A percentile compares a stretch with the other conserved stretches of the same genome.
Evolutionary conservation across 495 filamentous ascomycete species (phyloP).

Genomic region (Penicillium pancosmium): DNA sequence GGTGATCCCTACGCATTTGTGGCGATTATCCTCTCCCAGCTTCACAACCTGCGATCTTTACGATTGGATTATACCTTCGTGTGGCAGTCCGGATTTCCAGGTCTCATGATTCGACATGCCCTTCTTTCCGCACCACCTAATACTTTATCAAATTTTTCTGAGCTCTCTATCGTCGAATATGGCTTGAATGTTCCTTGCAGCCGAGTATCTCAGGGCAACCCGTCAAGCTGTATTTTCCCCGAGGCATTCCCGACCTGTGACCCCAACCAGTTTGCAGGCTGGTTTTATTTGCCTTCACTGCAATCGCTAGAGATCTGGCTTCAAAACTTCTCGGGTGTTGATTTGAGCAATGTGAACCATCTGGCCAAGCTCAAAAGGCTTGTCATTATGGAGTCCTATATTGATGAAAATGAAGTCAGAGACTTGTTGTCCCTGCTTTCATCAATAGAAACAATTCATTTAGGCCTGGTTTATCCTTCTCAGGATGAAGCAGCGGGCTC

Average conservation of each 20-base stretch:
- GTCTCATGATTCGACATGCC: constrained; percentile 14
- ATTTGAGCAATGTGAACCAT: background rate
- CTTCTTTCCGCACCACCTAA: constrained; percentile 9
- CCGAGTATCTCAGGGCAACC: background rate
- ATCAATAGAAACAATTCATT: background rate
- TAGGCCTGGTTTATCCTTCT: background rate
- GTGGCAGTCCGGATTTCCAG: background rate
- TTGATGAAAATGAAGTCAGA: background rate
- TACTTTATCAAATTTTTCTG: constrained; percentile 2
- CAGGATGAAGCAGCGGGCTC: background rate
- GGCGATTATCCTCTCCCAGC: constrained; percentile 9
- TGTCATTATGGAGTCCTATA: background rate
- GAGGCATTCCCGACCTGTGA: background rate
- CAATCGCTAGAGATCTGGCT: constrained; percentile 11
- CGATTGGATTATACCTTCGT: constrained; percentile 12
- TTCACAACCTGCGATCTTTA: constrained; percentile 15
- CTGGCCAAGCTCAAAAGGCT: background rate
- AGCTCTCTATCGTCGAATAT: constrained; percentile 14
- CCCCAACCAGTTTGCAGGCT: constrained; percentile 3
- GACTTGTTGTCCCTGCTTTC: background rate
- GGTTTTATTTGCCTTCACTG: constrained; percentile 17
- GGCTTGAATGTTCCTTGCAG: constrained; percentile 6
- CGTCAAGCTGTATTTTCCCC: background rate
- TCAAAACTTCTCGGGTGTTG: background rate
- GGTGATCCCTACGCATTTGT: constrained; percentile 9